Evolutionary conservation across 331 rosid species (phyloP).

Genomic region (Spiraea crenata): DNA sequence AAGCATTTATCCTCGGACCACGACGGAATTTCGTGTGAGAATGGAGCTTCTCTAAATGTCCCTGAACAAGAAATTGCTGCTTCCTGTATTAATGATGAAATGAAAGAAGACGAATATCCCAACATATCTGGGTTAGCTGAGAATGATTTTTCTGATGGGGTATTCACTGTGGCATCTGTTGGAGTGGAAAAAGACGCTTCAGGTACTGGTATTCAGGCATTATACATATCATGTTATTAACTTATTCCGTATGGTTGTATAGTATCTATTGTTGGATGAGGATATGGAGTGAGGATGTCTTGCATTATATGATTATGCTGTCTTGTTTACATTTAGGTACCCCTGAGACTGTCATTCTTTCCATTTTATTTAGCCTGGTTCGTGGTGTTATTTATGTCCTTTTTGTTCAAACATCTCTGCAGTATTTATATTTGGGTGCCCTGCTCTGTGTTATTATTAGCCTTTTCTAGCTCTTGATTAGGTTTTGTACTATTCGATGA

Average conservation of each 20-base stretch:
- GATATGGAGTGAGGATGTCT: not conserved
- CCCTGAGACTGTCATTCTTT: not conserved
- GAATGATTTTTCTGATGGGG: slow-evolving; percentile 47
- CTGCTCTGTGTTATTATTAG: not conserved
- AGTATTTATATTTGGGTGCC: slow-evolving; percentile 1
- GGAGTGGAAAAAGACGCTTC: slow-evolving; percentile 54
- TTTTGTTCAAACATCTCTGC: slow-evolving; percentile 6
- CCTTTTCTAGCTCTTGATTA: not conserved
- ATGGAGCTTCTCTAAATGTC: slow-evolving; percentile 47
- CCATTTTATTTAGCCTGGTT: not conserved
- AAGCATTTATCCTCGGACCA: slow-evolving; percentile 39
- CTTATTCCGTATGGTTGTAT: slow-evolving; percentile 12
- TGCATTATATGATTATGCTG: not conserved
- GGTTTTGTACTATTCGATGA: not conserved
- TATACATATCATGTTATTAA: not conserved
- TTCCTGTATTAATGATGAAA: slow-evolving; percentile 35
- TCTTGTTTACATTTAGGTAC: slow-evolving; percentile 21
- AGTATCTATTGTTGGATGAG: not conserved
- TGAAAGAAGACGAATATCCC: slow-evolving; percentile 51
- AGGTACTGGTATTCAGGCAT: slow-evolving; percentile 48
- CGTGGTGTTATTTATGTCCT: slow-evolving; percentile 13
- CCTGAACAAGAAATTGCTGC: slow-evolving; percentile 45
- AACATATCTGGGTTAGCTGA: slow-evolving; percentile 42
- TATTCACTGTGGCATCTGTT: slow-evolving; percentile 61
- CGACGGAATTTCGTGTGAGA: slow-evolving; percentile 52